phyloP scores from a whole-genome alignment of 108 stramenopile species.

The Skeletonema menzelii region DNA sequence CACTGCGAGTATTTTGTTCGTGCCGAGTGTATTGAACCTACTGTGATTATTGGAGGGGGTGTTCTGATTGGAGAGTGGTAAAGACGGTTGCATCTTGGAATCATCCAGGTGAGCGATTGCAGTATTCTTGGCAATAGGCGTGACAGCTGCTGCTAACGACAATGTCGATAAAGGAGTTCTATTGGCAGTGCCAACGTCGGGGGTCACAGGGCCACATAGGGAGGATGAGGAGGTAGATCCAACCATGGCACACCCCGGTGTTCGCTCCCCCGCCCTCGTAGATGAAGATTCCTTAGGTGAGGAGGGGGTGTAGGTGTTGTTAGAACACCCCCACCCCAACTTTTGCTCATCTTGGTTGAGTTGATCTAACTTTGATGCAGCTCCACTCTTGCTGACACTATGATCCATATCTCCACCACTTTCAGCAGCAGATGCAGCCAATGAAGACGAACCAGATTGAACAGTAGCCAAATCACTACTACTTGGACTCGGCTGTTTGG shows the following conservation, averaged over 20 bases:
- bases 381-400: neutral
- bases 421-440: neutral
- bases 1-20: conserved; percentile 6
- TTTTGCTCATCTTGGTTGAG: neutral
- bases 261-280: neutral
- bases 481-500: neutral
- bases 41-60: neutral
- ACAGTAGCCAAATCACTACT: neutral
- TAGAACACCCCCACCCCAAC: neutral
- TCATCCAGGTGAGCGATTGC: neutral
- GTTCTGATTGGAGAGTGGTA: neutral
- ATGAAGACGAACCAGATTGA: neutral
- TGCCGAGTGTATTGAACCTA: neutral
- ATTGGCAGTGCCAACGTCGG: neutral
- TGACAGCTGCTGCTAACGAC: neutral
- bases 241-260: neutral
- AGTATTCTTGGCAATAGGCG: neutral
- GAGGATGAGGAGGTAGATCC: neutral
- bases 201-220: neutral
- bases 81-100: neutral
- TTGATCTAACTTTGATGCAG: neutral
- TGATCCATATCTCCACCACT: neutral
- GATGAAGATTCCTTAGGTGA: neutral
- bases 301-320: neutral
- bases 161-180: neutral